Evolutionary conservation across 306 rosid species (phyloP).

Genomic region (Inga laurina): DNA sequence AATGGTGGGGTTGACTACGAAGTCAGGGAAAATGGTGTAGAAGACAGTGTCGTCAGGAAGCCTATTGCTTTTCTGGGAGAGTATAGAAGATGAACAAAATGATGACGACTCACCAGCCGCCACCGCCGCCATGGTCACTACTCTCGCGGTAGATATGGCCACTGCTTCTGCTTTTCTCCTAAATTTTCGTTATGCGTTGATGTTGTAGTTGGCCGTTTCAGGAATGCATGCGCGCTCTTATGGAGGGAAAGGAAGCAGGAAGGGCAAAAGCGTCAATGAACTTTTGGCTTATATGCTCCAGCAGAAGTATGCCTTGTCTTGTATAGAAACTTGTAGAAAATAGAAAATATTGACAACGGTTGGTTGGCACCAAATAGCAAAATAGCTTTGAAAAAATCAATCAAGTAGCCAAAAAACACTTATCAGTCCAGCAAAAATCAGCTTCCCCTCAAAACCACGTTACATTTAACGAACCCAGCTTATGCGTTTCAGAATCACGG

Average conservation of each 20-base stretch:
- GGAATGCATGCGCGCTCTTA: neutral
- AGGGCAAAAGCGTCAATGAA: neutral
- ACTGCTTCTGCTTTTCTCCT: constrained; percentile 1
- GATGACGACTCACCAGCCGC: neutral
- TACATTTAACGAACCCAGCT: too few species aligned
- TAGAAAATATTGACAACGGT: fast-evolving
- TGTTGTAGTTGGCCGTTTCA: neutral
- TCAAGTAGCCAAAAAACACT: too few species aligned
- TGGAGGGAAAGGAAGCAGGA: neutral
- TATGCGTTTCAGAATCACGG: too few species aligned
- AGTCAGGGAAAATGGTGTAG: constrained; percentile 72
- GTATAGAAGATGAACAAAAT: constrained; percentile 40
- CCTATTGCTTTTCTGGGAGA: constrained; percentile 42
- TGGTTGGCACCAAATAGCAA: too few species aligned
- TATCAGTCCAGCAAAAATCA: too few species aligned
- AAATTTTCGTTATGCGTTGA: neutral
- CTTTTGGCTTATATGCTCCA: too few species aligned
- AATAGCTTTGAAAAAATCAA: too few species aligned
- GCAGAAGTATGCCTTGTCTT: too few species aligned
- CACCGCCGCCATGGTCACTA: constrained; percentile 8
- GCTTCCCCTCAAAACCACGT: too few species aligned
- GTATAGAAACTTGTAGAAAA: too few species aligned
- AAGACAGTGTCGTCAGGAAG: constrained; percentile 83
- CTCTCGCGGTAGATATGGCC: neutral
- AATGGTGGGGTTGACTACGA: constrained; percentile 27